Evolutionary conservation across 805 yeast genomes (phyloP), one percentile per base, ranked within the genome.

Genomic region (Candida rishiriensis): DNA sequence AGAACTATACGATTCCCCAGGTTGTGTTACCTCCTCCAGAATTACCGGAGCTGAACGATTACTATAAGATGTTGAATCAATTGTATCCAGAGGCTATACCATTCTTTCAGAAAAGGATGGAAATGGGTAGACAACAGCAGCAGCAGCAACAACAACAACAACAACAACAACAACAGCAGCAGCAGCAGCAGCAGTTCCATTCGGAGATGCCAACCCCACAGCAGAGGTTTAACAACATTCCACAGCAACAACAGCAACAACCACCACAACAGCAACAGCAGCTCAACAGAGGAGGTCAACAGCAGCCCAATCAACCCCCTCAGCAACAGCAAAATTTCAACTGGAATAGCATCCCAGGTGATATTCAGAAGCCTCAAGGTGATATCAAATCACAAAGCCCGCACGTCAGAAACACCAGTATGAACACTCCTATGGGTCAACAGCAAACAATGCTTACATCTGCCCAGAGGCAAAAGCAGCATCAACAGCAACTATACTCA

Each of bases 21-120:
- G 73, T 78, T 34, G 68, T 77, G 46, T 64, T 75, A 1, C 73
- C 84, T 5, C 83, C 83, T 8, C 70, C 70, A 3, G 81, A 76
- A 37, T 66, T 76, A 63, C 80, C 81, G 0, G 83, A 76, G 50
- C 63, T 78, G 36, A 63, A 64, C 40, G 72, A 68, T 33, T 66
- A 72, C 34, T 78, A 78, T 56, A 64, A 65, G 39, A 16, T 50
- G 10, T 45, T 62, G 41, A 57, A 58, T 38, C 59, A 71, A 41
- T 54, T 78, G 32, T 78, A 77, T 48, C 81, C 81, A 0, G 82
- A 78, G 47, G 79, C 79, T 6, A 45, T 57, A 39, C 55, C 59
- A 4, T 48, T 60, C 33, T 61, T 53, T 45, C 64, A 58, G 40
- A 49, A 57, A 37, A 53, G 59, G 17, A 50, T 56, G 56, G 55